A percentile compares a stretch with the other conserved stretches of the same genome.
Evolutionary conservation across 768 basidiomycete species (phyloP).

Genomic region (Collybia mongolica): DNA sequence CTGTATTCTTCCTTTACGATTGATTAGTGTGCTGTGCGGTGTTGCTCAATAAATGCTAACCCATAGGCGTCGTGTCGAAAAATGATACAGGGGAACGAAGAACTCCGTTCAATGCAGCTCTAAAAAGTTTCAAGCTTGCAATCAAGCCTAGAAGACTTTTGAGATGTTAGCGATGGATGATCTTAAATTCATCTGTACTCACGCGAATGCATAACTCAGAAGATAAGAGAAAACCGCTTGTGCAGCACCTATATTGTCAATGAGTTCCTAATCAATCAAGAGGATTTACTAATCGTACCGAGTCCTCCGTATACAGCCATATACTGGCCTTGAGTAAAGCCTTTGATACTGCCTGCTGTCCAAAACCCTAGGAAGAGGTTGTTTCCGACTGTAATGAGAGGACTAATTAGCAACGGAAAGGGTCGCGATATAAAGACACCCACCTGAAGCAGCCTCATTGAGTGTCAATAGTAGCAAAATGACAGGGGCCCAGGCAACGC

Average conservation of each 20-base stretch:
- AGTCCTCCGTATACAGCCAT: conserved; percentile 59
- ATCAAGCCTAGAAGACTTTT: conserved; percentile 33
- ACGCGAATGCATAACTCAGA: conserved; percentile 51
- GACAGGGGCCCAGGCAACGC: conserved; percentile 45
- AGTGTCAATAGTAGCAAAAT: conserved; percentile 43
- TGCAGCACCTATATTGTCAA: conserved; percentile 34
- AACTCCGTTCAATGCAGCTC: conserved; percentile 50
- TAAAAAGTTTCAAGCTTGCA: conserved; percentile 52
- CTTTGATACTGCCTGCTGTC: conserved; percentile 51
- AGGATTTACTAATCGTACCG: conserved; percentile 23
- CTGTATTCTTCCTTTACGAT: conserved; percentile 46
- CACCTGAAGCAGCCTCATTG: conserved; percentile 51
- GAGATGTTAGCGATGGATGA: not conserved
- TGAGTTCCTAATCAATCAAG: not conserved
- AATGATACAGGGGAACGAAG: conserved; percentile 61
- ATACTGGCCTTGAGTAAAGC: conserved; percentile 62
- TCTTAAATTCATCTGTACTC: conserved; percentile 16
- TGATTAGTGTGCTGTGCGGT: not conserved
- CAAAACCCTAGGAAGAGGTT: conserved; percentile 75
- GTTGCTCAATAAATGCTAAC: conserved; percentile 25
- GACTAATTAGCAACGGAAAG: not conserved
- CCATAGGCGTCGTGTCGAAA: conserved; percentile 73
- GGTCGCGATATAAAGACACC: not conserved
- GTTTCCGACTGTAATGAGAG: conserved; percentile 45
- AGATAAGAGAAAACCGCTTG: conserved; percentile 51